phyloP scores from a whole-genome alignment of 2,329 filamentous ascomycete genomes.

The Rutstroemia sp. region DNA sequence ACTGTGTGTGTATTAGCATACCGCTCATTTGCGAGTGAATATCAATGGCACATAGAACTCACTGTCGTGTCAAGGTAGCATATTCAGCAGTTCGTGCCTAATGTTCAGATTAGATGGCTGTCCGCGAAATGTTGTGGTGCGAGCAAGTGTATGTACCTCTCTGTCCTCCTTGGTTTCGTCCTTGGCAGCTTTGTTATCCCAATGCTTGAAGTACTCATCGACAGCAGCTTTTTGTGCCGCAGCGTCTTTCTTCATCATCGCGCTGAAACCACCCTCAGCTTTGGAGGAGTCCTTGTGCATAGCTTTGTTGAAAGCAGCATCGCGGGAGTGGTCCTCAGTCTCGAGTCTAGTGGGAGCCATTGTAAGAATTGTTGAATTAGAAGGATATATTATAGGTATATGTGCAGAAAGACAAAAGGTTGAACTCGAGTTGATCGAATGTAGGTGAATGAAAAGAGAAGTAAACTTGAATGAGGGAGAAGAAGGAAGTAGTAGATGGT shows the following conservation, averaged over 20 bases:
- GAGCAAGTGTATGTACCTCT: conserved; percentile 47
- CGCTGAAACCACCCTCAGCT: conserved; percentile 64
- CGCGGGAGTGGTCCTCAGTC: conserved; percentile 70
- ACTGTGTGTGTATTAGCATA: conserved; percentile 37
- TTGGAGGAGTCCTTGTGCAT: conserved; percentile 67
- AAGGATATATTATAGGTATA: background rate
- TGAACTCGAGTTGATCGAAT: conserved; percentile 12
- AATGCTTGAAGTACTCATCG: conserved; percentile 94
- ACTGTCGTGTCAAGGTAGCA: conserved; percentile 88
- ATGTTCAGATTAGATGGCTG: background rate
- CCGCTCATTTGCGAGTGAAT: background rate
- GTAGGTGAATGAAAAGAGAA: background rate
- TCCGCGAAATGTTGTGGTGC: background rate
- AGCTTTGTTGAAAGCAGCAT: conserved; percentile 85
- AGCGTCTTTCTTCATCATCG: conserved; percentile 78
- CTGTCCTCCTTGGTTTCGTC: conserved; percentile 78
- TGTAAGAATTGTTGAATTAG: conserved; percentile 1
- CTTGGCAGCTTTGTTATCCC: conserved; percentile 74
- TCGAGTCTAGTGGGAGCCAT: conserved; percentile 10
- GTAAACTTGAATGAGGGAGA: background rate
- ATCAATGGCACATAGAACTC: conserved; percentile 33
- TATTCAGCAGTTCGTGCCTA: conserved; percentile 52
- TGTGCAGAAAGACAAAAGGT: background rate
- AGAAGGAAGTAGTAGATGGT: background rate
- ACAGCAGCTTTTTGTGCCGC: conserved; percentile 72